Evolutionary conservation across 441 rosid species (phyloP), one percentile per base, ranked within the genome.

Genomic region (Adansonia gregorii): DNA sequence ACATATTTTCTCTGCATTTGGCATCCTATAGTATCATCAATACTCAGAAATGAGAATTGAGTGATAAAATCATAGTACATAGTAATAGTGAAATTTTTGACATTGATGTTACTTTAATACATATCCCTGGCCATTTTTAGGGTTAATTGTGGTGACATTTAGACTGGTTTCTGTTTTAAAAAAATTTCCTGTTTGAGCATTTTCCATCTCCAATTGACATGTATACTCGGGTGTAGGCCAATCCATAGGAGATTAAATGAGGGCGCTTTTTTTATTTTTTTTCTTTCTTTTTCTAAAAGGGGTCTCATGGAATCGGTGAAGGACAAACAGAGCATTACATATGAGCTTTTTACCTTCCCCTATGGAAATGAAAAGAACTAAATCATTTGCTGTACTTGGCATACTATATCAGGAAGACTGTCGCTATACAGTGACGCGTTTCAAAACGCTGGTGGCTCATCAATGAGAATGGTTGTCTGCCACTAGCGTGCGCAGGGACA

Each of bases 401-500:
- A 56, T 55, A 56, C 76, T 11, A 56, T 41, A 56, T 73, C 3
- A 51, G n/a, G 12, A 51, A 11, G 67, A 31, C 55, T 46, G 51
- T 56, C 75, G 41, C 3, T 43, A 65, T 24, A 45, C 55, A 51
- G 11, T 2, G 77, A 85, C 75, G 72, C 80, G 86, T 77, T 66
- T 56, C 71, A 35, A 76, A 8, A 69, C 67, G 9, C 51, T 1
- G 54, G 66, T 64, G 14, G 80, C 19, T 52, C 12, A 19, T 56
- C 4, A 68, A 79, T 59, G 71, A 72, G 78, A 79, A 63, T 43
- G 76, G 39, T 19, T 83, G 88, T 85, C 82, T 80, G 86, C 86
- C 86, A 83, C 67, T 69, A 45, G 31, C 24, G 46, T 75, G 75
- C 83, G 80, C 83, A 78, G 78, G 83, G 80, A 76, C 22, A 51